Evolutionary conservation across 2,329 filamentous ascomycete species (phyloP), one percentile per base, ranked within the genome.

Genomic region (Cytospora piceicola): DNA sequence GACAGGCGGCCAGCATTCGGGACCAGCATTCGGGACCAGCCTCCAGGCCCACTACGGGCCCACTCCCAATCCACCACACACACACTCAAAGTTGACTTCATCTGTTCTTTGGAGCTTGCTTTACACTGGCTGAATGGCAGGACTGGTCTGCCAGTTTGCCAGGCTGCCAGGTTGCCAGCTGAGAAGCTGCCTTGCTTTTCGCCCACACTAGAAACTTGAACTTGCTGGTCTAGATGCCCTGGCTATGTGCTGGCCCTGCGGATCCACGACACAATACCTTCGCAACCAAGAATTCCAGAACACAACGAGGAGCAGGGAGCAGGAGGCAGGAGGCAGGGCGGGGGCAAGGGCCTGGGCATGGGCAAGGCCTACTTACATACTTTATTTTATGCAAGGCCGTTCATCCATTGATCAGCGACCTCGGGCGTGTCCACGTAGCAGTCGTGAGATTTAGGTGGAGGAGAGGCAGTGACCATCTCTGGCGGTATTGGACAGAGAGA

Each of bases 71-170:
- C 56, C 61, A 24, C 14, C 51, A 27, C 24, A n/a, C 24, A n/a
- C 42, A 53, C 52, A 66, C 63, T 65, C 54, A 68, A 66, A 66
- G 62, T 68, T 68, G 66, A 68, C 66, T 61, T 68, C 66, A 68
- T 57, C 59, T 68, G 55, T 46, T 63, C 49, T 54, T 67, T 51
- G 12, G 55, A 63, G 63, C 66, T 53, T 56, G 59, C 59, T 62
- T 66, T 60, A 36, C 46, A 29, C 27, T 29, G 27, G 27, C 27
- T 3, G 27, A 29, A 29, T 29, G 27, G 27, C 27, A 29, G 27
- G 5, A 29, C 51, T n/a, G 46, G 36, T 39, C 66, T 55, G 39
- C 39, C 11, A 8, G 32, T 11, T 36, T 32, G 6, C 7, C 32
- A 36, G 9, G 30, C 30, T 32, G 27, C n/a, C 27, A 29, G 27